Base-by-base conservation (phyloP, 192 early-diverging fungal species). In the Podila horticola region DNA sequence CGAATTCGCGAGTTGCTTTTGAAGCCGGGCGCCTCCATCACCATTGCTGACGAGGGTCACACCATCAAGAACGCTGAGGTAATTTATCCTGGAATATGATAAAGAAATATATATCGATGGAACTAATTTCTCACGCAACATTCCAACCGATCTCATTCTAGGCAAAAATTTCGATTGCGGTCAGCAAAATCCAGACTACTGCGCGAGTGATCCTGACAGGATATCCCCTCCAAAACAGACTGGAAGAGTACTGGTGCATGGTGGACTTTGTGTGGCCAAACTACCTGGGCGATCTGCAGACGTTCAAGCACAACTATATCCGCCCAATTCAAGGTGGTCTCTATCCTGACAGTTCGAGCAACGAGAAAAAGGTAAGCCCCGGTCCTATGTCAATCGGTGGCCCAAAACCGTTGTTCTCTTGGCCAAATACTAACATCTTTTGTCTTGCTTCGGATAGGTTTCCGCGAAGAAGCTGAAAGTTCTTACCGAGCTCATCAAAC, bases 11-110 rank as follows among this genome's bases (percentile, higher is more conserved):
- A 71, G 30, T 82, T 82, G 9, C 61, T 95, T 26, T 49, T 92
- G n/a, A 75, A 86, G 12, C 87, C 89, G 3, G 94, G 94, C 2
- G 89, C 96, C 2, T 86, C 88, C 26, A 63, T 97, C 8, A 81
- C 94, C 0, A 86, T 97, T 31, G 89, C 91, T 1, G 96, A 97
- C 79, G 95, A 97, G 84, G 94, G 91, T 4, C 96, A 97, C 81
- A 72, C 69, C n/a, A 86, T 94, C 61, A 93, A 94, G 59, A 94
- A 87, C 64, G 33, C 73, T 20, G 57, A 71, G 26, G 84, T 85
- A 71, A 45, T 67, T 61, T 10, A 0, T 12, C 11, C 22, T 31
- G 41, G 22, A 13, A 69, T 41, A 19, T 2, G 26, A 13, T 38
- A 38, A 24, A 15, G 62, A 9, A 51, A 15, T 20, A 29, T 30